Evolutionary conservation across 2,329 filamentous ascomycete genomes (phyloP), one percentile per base, ranked within the genome.

Genomic region (Pseudogymnoascus sp.): DNA sequence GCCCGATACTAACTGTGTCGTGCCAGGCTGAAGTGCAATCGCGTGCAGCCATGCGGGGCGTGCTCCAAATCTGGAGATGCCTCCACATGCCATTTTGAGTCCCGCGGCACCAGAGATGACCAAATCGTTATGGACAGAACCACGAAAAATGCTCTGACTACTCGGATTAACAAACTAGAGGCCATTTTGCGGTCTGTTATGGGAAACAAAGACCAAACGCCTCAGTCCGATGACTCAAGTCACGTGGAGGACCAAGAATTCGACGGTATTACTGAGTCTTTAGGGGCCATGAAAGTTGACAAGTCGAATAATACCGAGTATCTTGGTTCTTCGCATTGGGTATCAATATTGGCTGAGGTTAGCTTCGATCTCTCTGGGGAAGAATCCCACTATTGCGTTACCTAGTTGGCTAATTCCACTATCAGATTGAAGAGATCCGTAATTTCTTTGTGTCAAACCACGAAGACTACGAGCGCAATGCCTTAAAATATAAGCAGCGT

Each of bases 271-370:
- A 43, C 57, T 12, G 61, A 30, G 16, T 47, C 35, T 34, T 54
- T 63, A 58, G 63, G 63, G 28, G 38, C 59, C 28, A 61, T 64
- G 63, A 63, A 63, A 37, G 60, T 64, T 28, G 61, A 64, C 22
- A 47, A 59, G 8, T 32, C 11, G n/a, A 61, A 50, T 30, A 37
- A 62, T 22, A 63, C 61, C 5, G 38, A 61, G 16, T 64, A 61
- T 32, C 32, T 63, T 12, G 62, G 62, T 41, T 60, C 57, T 25
- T 39, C 54, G 5, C 61, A 63, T 34, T 64, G 63, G 63, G 37
- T 64, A 4, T 64, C 63, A 12, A 64, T 64, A 12, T 58, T 64
- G 61, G 58, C 43, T 32, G 61, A 64, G 41, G 63, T 64, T 30
- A 28, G 43, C n/a, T 25, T 38, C 11, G 9, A 16, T 9, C 9